Evolutionary conservation across 306 rosid species (phyloP), one percentile per base, ranked within the genome.

Genomic region (Quercus variabilis): DNA sequence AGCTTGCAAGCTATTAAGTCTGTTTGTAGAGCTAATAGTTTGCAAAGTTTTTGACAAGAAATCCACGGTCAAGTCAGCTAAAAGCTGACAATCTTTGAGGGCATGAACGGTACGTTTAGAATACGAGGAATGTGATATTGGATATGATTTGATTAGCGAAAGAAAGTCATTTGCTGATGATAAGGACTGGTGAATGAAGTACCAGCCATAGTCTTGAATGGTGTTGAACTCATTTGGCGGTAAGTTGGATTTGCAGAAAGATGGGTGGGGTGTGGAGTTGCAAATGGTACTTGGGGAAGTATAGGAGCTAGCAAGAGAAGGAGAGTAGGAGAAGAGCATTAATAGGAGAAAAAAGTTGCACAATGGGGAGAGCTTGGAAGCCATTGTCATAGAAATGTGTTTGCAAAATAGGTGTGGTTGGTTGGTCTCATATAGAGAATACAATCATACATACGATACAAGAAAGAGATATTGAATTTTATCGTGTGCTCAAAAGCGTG

Each of bases 101-200:
- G 81, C 84, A 46, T 30, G 85, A 12, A 60, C 1, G 2, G 87
- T 83, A 64, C 85, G 69, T 30, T 2, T 4, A 19, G 83, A 76
- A 68, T 80, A 75, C 1, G 5, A 64, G 26, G 51, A n/a, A 10
- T 62, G 73, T 60, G 76, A 23, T 49, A 55, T 78, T 23, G 81
- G 81, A 62, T 65, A 51, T 52, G 80, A 80, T 64, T 81, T 64
- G 81, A 78, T 5, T 20, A 74, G 26, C 18, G 52, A 2, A 5
- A 20, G 46, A 76, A 78, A 54, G 1, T 35, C 79, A 60, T 81
- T 75, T 55, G 90, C 76, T 31, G 28, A 54, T 81, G 82, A 78
- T 55, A 81, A 68, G 31, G 86, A 87, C 73, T 81, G 82, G 14
- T 43, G 77, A 25, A 83, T 77, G 83, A 83, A 76, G 82, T 78